Percentiles rank a stretch among this genome's conserved stretches.
Evolutionary conservation across 2,329 filamentous ascomycete species (phyloP).

Genomic region (Colletotrichum agaves): DNA sequence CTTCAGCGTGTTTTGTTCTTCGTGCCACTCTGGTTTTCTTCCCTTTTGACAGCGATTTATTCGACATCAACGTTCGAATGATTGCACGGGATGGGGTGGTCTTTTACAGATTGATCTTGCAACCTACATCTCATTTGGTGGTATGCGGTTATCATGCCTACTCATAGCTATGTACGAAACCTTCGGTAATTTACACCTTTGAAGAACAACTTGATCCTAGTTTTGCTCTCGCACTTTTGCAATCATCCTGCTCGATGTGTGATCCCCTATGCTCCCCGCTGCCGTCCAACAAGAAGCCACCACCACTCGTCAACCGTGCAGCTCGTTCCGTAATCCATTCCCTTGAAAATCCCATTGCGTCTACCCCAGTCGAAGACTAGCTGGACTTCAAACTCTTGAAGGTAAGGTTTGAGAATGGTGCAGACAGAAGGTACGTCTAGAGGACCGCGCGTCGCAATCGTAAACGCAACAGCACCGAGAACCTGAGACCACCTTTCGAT

Average conservation of each 20-base stretch:
- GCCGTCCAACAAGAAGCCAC: slow-evolving; percentile 68
- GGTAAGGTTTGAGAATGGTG: slow-evolving; percentile 63
- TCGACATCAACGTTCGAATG: background rate
- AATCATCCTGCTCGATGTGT: background rate
- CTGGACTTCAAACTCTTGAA: slow-evolving; percentile 72
- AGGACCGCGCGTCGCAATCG: slow-evolving; percentile 71
- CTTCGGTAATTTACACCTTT: no score
- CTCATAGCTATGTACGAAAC: no score
- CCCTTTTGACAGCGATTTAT: background rate
- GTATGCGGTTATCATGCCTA: no score
- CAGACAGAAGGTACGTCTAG: slow-evolving; percentile 64
- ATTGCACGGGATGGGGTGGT: background rate
- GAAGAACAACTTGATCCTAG: no score
- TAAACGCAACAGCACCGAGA: slow-evolving; percentile 70
- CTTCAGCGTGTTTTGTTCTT: background rate
- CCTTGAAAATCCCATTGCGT: slow-evolving; percentile 60
- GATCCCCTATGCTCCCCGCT: slow-evolving; percentile 35
- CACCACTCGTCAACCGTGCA: slow-evolving; percentile 71
- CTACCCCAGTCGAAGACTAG: slow-evolving; percentile 69
- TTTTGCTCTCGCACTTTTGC: no score
- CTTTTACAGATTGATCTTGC: background rate
- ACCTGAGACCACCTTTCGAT: slow-evolving; percentile 72
- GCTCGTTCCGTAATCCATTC: slow-evolving; percentile 52
- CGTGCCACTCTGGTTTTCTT: background rate
- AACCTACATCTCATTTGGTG: no score